Percentiles rank a stretch among this genome's conserved stretches.
Evolutionary conservation across 495 filamentous ascomycete genomes (phyloP).

Genomic region (Aspergillus diversus): DNA sequence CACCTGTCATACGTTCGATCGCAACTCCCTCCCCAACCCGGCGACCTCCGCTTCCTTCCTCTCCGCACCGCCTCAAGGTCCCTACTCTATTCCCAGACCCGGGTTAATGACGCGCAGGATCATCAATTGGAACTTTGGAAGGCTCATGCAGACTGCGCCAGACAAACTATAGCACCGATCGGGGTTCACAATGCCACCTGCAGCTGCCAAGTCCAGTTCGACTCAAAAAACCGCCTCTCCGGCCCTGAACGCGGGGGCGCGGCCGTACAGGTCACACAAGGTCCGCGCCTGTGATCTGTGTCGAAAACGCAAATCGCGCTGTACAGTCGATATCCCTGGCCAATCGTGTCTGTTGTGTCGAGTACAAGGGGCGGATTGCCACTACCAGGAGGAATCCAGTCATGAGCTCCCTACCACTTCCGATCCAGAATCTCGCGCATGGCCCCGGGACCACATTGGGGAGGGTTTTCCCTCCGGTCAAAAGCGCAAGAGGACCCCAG

Average conservation of each 20-base stretch:
- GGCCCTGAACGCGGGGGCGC: slow-evolving; percentile 49
- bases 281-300: slow-evolving; percentile 56
- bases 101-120: slow-evolving; percentile 7
- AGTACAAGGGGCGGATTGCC: slow-evolving; percentile 52
- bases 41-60: slow-evolving; percentile 1
- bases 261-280: slow-evolving; percentile 57
- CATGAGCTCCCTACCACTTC: slow-evolving; percentile 33
- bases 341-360: slow-evolving; percentile 54
- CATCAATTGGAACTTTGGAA: slow-evolving; percentile 10
- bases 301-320: slow-evolving; percentile 56
- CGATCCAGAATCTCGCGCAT: slow-evolving; percentile 33
- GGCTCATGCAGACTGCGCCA: slow-evolving; percentile 12
- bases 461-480: slow-evolving; percentile 32
- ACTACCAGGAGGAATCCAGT: slow-evolving; percentile 47
- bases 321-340: slow-evolving; percentile 52
- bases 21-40: background rate
- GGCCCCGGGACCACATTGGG: slow-evolving; percentile 29
- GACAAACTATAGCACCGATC: slow-evolving; percentile 6
- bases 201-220: slow-evolving; percentile 37
- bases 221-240: slow-evolving; percentile 44
- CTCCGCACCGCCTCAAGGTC: background rate
- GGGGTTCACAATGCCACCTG: slow-evolving; percentile 44
- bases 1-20: background rate
- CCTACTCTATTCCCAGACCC: background rate
- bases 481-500: slow-evolving; percentile 46